Evolutionary conservation across 176 grass and related monocot genomes (phyloP).

Genomic region (Musa itinerans): DNA sequence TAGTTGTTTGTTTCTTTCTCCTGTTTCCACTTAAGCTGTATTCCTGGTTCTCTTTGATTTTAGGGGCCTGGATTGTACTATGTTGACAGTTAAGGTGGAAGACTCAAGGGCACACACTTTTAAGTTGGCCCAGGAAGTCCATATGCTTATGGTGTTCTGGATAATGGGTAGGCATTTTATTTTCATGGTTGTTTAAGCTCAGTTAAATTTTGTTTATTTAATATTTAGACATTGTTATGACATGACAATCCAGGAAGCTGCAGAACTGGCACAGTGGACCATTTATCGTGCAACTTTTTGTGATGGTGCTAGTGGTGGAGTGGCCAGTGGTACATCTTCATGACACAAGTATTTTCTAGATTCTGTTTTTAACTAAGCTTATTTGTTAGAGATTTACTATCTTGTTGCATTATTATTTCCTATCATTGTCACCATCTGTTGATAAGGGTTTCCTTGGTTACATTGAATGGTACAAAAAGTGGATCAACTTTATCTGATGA

Average conservation of each 20-base stretch:
- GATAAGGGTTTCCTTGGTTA: too few species aligned
- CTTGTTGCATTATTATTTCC: too few species aligned
- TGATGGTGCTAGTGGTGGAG: constrained; percentile 91
- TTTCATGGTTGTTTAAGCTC: not conserved
- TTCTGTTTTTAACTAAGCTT: too few species aligned
- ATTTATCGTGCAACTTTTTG: constrained; percentile 86
- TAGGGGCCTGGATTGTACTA: constrained; percentile 92
- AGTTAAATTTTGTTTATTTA: constrained; percentile 7
- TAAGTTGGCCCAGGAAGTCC: constrained; percentile 92
- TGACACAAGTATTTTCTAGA: not conserved
- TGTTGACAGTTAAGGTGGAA: constrained; percentile 91
- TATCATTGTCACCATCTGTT: too few species aligned
- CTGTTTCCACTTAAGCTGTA: not conserved
- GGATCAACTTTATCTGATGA: not conserved
- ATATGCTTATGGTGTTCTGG: constrained; percentile 85
- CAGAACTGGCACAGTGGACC: constrained; percentile 56
- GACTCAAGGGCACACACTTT: constrained; percentile 68
- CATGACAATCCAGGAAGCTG: constrained; percentile 75
- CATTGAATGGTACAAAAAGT: too few species aligned
- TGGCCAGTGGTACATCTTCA: constrained; percentile 57
- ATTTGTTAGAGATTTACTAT: too few species aligned
- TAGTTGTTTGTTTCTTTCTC: not conserved
- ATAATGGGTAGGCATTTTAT: constrained; percentile 49
- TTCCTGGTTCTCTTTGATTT: not conserved
- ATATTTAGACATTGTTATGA: constrained; percentile 52